These are phyloP conservation scores for Amphibolis antarctica DNA, from an alignment of 106 monocot genomes.

Conservation along the genomic window DNA sequence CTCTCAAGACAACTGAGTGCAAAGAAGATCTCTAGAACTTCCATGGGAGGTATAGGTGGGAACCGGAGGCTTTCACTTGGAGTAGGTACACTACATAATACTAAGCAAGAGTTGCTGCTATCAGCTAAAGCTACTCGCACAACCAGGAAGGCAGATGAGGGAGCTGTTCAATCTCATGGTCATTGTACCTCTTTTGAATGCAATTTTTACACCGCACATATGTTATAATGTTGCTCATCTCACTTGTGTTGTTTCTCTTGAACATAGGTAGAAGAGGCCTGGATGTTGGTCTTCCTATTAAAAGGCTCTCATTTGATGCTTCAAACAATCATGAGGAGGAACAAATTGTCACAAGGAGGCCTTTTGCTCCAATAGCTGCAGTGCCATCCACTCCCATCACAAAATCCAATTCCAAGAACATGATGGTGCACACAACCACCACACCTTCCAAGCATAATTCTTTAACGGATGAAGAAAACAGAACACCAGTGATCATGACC, in stretches of 20 bases:
- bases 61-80: constrained; percentile 46
- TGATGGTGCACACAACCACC: neutral
- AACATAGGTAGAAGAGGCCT: constrained; percentile 26
- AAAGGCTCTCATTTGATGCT: constrained; percentile 19
- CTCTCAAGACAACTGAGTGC: constrained; percentile 43
- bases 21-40: constrained; percentile 45
- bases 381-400: neutral
- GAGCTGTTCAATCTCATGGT: constrained; percentile 32
- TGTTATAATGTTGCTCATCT: neutral
- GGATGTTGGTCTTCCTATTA: constrained; percentile 31
- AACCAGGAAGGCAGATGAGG: constrained; percentile 34
- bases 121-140: constrained; percentile 23
- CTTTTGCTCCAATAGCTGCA: constrained; percentile 21
- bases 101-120: constrained; percentile 13
- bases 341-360: constrained; percentile 10
- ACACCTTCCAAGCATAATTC: neutral
- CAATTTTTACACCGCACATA: neutral
- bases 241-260: neutral
- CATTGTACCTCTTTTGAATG: constrained; percentile 1
- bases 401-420: constrained; percentile 4
- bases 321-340: constrained; percentile 14
- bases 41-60: constrained; percentile 26
- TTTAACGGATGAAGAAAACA: constrained; percentile 18
- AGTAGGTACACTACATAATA: constrained; percentile 19
- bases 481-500: constrained; percentile 4